phyloP scores from a whole-genome alignment of 2,329 filamentous ascomycete genomes.

The Apiospora saccharicola region DNA sequence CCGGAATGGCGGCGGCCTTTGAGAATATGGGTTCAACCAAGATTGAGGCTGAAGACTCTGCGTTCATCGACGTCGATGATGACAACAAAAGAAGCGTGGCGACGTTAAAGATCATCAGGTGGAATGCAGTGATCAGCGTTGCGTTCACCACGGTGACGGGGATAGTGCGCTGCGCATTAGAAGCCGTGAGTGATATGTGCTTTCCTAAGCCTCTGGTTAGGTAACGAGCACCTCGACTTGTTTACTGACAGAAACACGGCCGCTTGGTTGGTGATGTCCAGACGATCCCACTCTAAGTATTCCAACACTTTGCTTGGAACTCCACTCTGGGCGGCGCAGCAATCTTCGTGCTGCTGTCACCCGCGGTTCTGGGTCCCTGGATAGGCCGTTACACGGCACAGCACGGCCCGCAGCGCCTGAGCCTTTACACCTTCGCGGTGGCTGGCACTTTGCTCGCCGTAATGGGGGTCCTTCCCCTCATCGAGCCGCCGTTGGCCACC shows the following conservation, averaged over 20 bases:
- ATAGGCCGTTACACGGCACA: not conserved
- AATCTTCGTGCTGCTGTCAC: not conserved
- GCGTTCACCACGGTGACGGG: not conserved
- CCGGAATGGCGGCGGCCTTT: not conserved
- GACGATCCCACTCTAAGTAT: not conserved
- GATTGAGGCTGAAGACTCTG: no score
- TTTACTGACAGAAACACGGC: not conserved
- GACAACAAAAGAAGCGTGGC: not conserved
- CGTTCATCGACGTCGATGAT: not conserved
- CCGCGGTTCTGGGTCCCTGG: not conserved
- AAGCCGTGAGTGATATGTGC: not conserved
- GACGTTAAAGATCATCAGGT: not conserved
- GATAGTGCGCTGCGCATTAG: not conserved
- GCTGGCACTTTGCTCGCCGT: not conserved
- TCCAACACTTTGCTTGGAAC: not conserved
- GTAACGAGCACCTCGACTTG: not conserved
- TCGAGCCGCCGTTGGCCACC: no score
- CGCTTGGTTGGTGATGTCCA: not conserved
- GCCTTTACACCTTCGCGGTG: not conserved
- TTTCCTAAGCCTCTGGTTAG: not conserved
- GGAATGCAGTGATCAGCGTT: not conserved
- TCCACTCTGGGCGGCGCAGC: not conserved
- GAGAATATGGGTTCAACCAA: not conserved
- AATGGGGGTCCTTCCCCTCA: not conserved
- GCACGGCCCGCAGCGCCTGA: not conserved